Percentiles rank a stretch among this genome's conserved stretches.
phyloP scores from a whole-genome alignment of 495 filamentous ascomycete genomes.

The Margaritispora aquatica region DNA sequence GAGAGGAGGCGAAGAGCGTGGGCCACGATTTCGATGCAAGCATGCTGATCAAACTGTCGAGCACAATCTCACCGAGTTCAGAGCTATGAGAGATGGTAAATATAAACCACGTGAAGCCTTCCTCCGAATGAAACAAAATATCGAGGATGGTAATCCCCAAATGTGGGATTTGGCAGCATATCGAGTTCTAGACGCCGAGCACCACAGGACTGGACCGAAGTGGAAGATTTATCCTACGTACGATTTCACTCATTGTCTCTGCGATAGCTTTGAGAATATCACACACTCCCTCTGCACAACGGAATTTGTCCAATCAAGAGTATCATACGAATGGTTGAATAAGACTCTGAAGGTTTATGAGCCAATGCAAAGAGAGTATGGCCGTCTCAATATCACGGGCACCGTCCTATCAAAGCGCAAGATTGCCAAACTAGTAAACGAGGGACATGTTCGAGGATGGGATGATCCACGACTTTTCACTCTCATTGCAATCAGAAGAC shows the following conservation, averaged over 20 bases:
- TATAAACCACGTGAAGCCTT: constrained; percentile 85
- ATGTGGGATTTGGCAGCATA: constrained; percentile 66
- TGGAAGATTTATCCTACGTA: constrained; percentile 82
- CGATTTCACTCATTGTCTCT: constrained; percentile 78
- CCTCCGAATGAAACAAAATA: constrained; percentile 86
- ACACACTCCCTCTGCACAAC: constrained; percentile 79
- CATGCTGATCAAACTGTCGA: constrained; percentile 71
- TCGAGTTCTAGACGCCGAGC: constrained; percentile 50
- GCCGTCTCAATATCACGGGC: constrained; percentile 68
- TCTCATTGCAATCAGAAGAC: constrained; percentile 66
- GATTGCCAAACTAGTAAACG: constrained; percentile 62
- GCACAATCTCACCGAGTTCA: constrained; percentile 74
- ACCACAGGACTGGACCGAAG: constrained; percentile 56
- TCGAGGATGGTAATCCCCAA: constrained; percentile 40
- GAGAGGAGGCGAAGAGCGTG: constrained; percentile 57
- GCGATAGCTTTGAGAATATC: constrained; percentile 73
- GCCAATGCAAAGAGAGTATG: constrained; percentile 78
- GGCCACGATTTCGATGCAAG: constrained; percentile 66
- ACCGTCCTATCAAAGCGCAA: constrained; percentile 74
- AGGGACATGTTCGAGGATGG: constrained; percentile 63
- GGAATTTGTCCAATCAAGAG: constrained; percentile 65
- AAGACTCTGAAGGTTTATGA: constrained; percentile 63
- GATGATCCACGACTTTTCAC: constrained; percentile 81
- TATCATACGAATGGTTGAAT: constrained; percentile 78
- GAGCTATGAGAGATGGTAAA: constrained; percentile 85